Conservation (phyloP, 768 basidiomycete species). For the Hygrocybe coccinea region DNA sequence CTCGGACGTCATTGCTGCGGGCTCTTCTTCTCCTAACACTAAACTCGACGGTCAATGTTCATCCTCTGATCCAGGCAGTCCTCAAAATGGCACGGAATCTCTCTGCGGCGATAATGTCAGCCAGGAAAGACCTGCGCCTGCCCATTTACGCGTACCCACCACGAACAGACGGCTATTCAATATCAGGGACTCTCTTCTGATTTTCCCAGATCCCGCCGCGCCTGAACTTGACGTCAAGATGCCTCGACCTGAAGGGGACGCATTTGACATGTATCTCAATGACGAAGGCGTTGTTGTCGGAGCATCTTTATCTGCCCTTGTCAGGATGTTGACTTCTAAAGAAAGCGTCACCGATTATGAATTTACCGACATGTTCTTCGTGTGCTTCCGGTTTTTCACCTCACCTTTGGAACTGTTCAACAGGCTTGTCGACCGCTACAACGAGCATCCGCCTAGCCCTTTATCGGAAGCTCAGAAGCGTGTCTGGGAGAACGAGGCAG, state of each 20-base stretch:
- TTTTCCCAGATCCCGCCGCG: background rate
- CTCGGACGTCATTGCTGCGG: background rate
- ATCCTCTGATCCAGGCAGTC: background rate
- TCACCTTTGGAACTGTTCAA: conserved; percentile 43
- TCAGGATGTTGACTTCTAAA: conserved; percentile 44
- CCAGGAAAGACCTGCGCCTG: background rate
- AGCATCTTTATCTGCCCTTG: conserved; percentile 38
- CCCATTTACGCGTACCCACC: background rate
- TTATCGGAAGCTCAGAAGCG: conserved; percentile 31
- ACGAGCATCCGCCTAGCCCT: conserved; percentile 29
- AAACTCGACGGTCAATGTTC: background rate
- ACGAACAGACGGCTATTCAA: background rate
- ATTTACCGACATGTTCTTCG: conserved; percentile 54
- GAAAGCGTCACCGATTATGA: conserved; percentile 37
- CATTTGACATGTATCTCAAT: conserved; percentile 23
- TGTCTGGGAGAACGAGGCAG: conserved; percentile 38
- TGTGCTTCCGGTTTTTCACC: conserved; percentile 68
- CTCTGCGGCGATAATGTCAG: background rate
- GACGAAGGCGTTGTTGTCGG: conserved; percentile 26
- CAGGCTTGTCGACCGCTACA: conserved; percentile 44
- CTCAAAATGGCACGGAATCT: background rate
- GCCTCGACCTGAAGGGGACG: conserved; percentile 5
- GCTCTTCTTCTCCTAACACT: background rate
- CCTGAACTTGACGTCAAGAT: background rate
- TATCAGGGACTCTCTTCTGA: background rate